Percentiles rank a stretch among this genome's conserved stretches.
phyloP scores from a whole-genome alignment of 2,329 filamentous ascomycete genomes.

The Lecanicillium sp. region DNA sequence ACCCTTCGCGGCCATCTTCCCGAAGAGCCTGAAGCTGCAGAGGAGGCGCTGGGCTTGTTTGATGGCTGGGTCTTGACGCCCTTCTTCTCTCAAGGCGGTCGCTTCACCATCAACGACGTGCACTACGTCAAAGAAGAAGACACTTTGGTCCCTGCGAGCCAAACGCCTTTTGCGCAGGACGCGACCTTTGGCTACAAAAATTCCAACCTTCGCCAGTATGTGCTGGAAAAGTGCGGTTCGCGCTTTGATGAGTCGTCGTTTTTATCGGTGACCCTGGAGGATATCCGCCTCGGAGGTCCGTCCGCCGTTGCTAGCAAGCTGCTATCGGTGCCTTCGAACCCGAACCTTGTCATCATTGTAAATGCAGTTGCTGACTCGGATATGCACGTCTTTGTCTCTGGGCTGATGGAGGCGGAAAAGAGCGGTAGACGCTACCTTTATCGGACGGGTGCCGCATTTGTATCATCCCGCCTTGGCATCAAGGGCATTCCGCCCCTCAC shows the following conservation, averaged over 20 bases:
- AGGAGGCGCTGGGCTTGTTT: slow-evolving; percentile 37
- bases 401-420: slow-evolving; percentile 30
- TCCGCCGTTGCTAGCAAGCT: slow-evolving; percentile 16
- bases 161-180: slow-evolving; percentile 49
- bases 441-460: slow-evolving; percentile 31
- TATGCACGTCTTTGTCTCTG: slow-evolving; percentile 47
- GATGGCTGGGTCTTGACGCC: slow-evolving; percentile 47
- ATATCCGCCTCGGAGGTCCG: slow-evolving; percentile 24
- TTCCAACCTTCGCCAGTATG: slow-evolving; percentile 39
- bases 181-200: slow-evolving; percentile 49
- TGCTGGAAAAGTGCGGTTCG: slow-evolving; percentile 40
- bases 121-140: slow-evolving; percentile 50
- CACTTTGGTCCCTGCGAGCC: slow-evolving; percentile 29
- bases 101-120: slow-evolving; percentile 46
- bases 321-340: slow-evolving; percentile 23
- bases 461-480: slow-evolving; percentile 42
- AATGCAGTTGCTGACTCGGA: slow-evolving; percentile 46
- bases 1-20: slow-evolving; percentile 49
- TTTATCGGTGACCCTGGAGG: slow-evolving; percentile 18
- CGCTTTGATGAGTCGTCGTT: slow-evolving; percentile 18
- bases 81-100: slow-evolving; percentile 49
- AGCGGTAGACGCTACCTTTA: slow-evolving; percentile 26
- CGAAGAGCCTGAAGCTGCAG: slow-evolving; percentile 42
- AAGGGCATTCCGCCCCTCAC: slow-evolving; percentile 39
- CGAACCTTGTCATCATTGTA: slow-evolving; percentile 37